Base-by-base conservation (phyloP, 441 rosid genomes). In the Syzygium malaccense region DNA sequence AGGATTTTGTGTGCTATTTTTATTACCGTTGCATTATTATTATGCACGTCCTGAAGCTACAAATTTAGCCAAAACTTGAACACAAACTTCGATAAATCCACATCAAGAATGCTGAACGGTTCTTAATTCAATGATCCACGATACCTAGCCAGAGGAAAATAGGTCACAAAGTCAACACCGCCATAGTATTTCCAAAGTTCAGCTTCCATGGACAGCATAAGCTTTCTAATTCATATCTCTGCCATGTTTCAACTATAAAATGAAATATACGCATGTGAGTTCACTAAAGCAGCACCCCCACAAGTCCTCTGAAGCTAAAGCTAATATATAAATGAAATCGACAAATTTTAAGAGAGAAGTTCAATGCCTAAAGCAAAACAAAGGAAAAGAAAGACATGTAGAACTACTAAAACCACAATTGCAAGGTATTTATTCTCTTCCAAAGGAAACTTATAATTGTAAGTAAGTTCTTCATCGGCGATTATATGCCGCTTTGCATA, bases 401-500 rank as follows among this genome's bases (percentile, higher is more conserved):
- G 11, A 55, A 55, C 64, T 55, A 54, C 89, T 95, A 26, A 98
- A 94, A 92, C 99, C 96, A 92, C 99, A 98, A 94, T 96, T 95
- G 94, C 99, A 98, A 33, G 99, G 99, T 62, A 97, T 98, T 98
- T 98, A 90, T 96, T 93, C 88, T 96, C 99, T 92, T 97, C 99
- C 93, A 97, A 91, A 20, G 99, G 99, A 92, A 98, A 97, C 90
- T 96, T 98, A 95, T 97, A 98, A 93, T 98, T 98, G 90, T 98
- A 98, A 87, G 98, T 93, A 87, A 98, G 92, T 93, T 98, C 99
- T 95, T 98, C 99, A 89, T 99, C 98, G 41, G 94, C 94, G 33
- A 90, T 90, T 89, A 97, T 96, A 90, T 94, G 98, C 64, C 99
- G 94, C 90, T 98, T 98, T 32, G 99, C 97, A 92, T 98, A 98